Percentiles rank a stretch among this genome's conserved stretches.
Conservation (phyloP, 495 filamentous ascomycete genomes). For the Lepidopterella palustris region DNA sequence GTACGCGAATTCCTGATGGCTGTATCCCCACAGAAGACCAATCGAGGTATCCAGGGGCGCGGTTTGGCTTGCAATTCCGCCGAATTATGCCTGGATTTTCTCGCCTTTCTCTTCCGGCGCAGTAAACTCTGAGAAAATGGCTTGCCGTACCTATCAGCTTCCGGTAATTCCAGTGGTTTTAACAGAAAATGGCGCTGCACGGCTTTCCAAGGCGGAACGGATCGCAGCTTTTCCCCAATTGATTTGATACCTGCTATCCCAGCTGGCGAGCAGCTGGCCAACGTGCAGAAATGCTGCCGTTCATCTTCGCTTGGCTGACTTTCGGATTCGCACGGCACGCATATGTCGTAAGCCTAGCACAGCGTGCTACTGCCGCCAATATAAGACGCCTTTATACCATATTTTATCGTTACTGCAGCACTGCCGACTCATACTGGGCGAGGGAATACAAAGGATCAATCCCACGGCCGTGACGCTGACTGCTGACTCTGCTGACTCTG, state of each 20-base stretch:
- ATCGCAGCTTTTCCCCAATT: background rate
- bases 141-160: background rate
- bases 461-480: background rate
- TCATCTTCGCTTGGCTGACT: background rate
- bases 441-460: too few species aligned
- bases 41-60: background rate
- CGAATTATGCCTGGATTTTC: background rate
- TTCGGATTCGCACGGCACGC: background rate
- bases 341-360: background rate
- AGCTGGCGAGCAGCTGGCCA: background rate
- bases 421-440: background rate
- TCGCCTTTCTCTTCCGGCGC: background rate
- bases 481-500: too few species aligned
- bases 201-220: background rate
- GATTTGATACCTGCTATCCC: background rate
- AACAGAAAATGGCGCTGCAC: background rate
- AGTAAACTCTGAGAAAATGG: background rate
- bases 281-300: background rate
- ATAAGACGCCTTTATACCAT: background rate
- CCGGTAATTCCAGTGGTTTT: background rate
- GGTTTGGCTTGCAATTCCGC: background rate
- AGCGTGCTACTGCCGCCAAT: background rate
- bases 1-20: background rate
- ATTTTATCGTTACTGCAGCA: background rate
- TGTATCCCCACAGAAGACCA: background rate